phyloP scores from a whole-genome alignment of 1,139 yeast species.

The Debaryomyces subglobosus region DNA sequence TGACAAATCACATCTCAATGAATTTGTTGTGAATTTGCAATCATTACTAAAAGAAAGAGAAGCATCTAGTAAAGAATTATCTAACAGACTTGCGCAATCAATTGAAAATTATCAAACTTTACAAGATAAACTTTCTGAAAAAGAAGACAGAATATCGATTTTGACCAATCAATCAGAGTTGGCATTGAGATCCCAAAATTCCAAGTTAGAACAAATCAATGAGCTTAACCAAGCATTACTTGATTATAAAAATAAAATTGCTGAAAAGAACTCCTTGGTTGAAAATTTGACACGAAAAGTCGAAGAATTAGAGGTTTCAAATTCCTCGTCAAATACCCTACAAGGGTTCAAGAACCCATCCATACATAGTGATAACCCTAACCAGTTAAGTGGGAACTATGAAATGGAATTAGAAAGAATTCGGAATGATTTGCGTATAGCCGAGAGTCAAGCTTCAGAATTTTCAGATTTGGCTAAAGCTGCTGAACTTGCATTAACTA shows the following conservation, averaged over 20 bases:
- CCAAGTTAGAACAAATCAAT: constrained; percentile 62
- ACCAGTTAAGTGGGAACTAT: constrained; percentile 4
- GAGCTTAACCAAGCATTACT: constrained; percentile 52
- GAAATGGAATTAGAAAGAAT: constrained; percentile 36
- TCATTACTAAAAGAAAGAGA: constrained; percentile 66
- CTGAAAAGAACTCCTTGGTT: constrained; percentile 32
- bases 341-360: constrained; percentile 5
- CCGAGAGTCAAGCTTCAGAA: constrained; percentile 45
- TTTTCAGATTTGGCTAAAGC: constrained; percentile 42
- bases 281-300: constrained; percentile 24
- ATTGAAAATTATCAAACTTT: constrained; percentile 55
- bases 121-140: constrained; percentile 53
- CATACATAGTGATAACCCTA: background rate
- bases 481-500: constrained; percentile 44
- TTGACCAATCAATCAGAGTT: constrained; percentile 54
- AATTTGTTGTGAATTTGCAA: constrained; percentile 65
- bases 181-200: constrained; percentile 65
- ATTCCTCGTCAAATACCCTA: background rate
- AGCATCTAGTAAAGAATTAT: constrained; percentile 50
- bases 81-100: constrained; percentile 52
- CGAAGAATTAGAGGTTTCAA: background rate
- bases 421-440: constrained; percentile 38
- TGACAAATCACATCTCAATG: constrained; percentile 64
- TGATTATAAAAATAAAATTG: constrained; percentile 41
- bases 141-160: constrained; percentile 52